phyloP scores from a whole-genome alignment of 2,329 filamentous ascomycete species.

The Venturia pyrina region DNA sequence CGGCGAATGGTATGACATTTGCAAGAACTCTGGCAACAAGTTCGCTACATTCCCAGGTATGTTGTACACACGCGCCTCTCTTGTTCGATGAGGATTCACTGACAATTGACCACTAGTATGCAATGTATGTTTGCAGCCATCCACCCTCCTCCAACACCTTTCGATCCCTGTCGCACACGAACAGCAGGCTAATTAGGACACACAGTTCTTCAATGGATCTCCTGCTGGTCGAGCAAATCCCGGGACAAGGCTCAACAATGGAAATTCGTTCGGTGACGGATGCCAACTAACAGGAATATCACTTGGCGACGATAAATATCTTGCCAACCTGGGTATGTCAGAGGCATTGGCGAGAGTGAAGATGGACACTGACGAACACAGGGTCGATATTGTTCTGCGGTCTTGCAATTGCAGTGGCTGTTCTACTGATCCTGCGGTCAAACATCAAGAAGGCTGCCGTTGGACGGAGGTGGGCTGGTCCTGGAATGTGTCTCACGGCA shows the following conservation, averaged over 20 bases:
- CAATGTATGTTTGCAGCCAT: slow-evolving; percentile 28
- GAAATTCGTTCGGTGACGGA: slow-evolving; percentile 46
- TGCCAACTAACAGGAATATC: slow-evolving; percentile 69
- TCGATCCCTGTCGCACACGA: background rate
- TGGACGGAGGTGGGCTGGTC: slow-evolving; percentile 61
- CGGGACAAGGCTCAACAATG: slow-evolving; percentile 23
- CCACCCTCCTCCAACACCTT: background rate
- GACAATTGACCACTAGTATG: slow-evolving; percentile 27
- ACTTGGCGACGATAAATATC: slow-evolving; percentile 51
- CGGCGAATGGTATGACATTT: slow-evolving; percentile 35
- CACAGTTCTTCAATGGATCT: slow-evolving; percentile 53
- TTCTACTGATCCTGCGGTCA: slow-evolving; percentile 65
- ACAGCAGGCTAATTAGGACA: slow-evolving; percentile 6
- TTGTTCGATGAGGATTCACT: background rate
- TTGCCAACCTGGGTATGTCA: slow-evolving; percentile 72
- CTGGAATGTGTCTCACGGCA: background rate
- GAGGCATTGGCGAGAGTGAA: background rate
- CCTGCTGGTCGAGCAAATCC: slow-evolving; percentile 32
- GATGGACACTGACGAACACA: slow-evolving; percentile 29
- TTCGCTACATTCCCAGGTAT: slow-evolving; percentile 31
- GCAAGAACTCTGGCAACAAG: slow-evolving; percentile 37
- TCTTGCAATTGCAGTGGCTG: slow-evolving; percentile 59
- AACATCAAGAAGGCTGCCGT: slow-evolving; percentile 90
- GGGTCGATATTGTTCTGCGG: slow-evolving; percentile 81
- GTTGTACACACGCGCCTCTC: slow-evolving; percentile 11